phyloP scores from a whole-genome alignment of 768 basidiomycete genomes.

The Brasilioporus rufonigricans region DNA sequence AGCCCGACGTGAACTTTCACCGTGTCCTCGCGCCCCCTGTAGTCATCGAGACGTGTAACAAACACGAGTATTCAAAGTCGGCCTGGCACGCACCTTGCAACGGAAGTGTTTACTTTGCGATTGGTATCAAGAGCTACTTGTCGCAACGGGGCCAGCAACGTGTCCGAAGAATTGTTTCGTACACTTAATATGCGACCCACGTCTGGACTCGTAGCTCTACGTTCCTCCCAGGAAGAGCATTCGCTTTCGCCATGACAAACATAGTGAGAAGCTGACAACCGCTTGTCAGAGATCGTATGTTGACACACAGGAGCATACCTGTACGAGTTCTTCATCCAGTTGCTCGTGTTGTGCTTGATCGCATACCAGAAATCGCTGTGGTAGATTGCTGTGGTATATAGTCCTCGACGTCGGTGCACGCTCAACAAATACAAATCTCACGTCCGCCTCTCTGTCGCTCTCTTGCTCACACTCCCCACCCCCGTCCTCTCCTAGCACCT shows the following conservation, averaged over 20 bases:
- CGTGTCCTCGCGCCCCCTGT: constrained; percentile 26
- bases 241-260: constrained; percentile 33
- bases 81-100: constrained; percentile 36
- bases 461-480: constrained; percentile 28
- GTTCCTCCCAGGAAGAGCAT: constrained; percentile 35
- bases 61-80: background rate
- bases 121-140: constrained; percentile 37
- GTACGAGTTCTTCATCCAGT: no score
- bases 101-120: constrained; percentile 34
- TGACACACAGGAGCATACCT: no score
- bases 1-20: constrained; percentile 33
- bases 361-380: no score
- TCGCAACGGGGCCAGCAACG: constrained; percentile 38
- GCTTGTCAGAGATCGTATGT: no score
- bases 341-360: no score
- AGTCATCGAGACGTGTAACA: no score
- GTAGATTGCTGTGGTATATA: no score
- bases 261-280: constrained; percentile 23
- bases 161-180: constrained; percentile 23
- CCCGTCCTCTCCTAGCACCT: no score
- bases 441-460: constrained; percentile 24
- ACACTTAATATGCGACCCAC: constrained; percentile 25
- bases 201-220: constrained; percentile 19
- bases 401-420: background rate
- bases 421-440: constrained; percentile 14